phyloP scores from a whole-genome alignment of 805 yeast genomes.

The Millerago galiae region DNA sequence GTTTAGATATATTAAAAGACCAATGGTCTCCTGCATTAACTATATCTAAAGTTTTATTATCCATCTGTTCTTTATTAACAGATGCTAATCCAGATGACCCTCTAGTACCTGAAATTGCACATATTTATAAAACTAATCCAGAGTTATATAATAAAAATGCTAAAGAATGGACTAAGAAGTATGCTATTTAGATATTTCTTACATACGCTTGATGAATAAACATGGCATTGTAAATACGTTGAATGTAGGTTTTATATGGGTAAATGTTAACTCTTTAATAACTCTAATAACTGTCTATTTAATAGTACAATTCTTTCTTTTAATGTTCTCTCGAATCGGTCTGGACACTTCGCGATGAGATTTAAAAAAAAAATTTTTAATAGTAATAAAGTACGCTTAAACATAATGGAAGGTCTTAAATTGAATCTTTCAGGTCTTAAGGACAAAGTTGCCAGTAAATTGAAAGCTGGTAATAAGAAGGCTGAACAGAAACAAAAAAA shows the following conservation, averaged over 20 bases:
- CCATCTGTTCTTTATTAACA: constrained; percentile 91
- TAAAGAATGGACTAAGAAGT: constrained; percentile 97
- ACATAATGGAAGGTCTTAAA: constrained; percentile 21
- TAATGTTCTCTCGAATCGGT: background rate
- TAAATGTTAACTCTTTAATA: too few relatives aligned
- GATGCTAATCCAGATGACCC: constrained; percentile 99
- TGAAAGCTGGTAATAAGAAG: constrained; percentile 26
- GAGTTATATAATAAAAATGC: constrained; percentile 95
- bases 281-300: too few relatives aligned
- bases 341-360: constrained; percentile 11
- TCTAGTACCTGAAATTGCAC: constrained; percentile 96
- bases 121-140: constrained; percentile 89
- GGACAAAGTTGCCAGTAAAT: constrained; percentile 55
- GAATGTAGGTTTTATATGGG: too few relatives aligned
- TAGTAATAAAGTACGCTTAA: too few relatives aligned
- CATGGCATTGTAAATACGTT: too few relatives aligned
- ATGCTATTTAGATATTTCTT: constrained; percentile 52
- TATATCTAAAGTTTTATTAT: constrained; percentile 87
- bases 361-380: constrained; percentile 5
- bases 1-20: constrained; percentile 91
- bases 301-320: too few relatives aligned
- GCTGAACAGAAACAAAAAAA: constrained; percentile 17
- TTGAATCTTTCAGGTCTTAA: constrained; percentile 45
- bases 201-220: too few relatives aligned
- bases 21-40: constrained; percentile 99